Conservation (phyloP, 768 basidiomycete genomes). For the Tephrocybe sp. region DNA sequence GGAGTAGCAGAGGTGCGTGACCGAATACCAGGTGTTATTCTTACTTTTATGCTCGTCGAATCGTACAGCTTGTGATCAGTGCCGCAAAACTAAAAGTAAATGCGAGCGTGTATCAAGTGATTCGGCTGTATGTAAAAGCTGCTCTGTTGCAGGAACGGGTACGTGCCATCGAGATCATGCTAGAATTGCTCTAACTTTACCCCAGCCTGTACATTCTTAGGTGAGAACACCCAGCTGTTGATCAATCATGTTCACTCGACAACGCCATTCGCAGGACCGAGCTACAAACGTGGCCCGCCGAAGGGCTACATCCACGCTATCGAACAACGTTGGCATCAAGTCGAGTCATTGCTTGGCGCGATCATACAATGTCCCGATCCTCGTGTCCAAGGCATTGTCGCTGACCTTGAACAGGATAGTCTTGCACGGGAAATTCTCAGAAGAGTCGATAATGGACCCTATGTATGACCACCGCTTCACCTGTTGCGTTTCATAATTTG, state of each 20-base stretch:
- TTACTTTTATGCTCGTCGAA: neutral
- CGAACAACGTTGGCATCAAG: slow-evolving; percentile 88
- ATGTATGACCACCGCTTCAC: slow-evolving; percentile 42
- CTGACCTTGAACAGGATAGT: slow-evolving; percentile 66
- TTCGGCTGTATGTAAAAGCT: slow-evolving; percentile 58
- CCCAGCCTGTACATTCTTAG: slow-evolving; percentile 65
- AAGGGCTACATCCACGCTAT: slow-evolving; percentile 94
- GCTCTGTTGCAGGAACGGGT: slow-evolving; percentile 55
- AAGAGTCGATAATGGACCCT: slow-evolving; percentile 77
- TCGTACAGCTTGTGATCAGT: slow-evolving; percentile 75
- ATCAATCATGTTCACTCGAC: slow-evolving; percentile 1
- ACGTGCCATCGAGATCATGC: slow-evolving; percentile 17
- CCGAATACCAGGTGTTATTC: neutral
- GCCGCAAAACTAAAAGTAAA: slow-evolving; percentile 85
- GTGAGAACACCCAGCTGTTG: slow-evolving; percentile 27
- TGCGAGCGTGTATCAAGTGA: slow-evolving; percentile 60
- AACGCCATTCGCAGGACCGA: slow-evolving; percentile 49
- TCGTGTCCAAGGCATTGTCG: slow-evolving; percentile 58
- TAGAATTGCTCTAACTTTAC: slow-evolving; percentile 12
- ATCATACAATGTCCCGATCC: slow-evolving; percentile 71
- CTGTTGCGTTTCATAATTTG: neutral
- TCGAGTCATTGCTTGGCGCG: slow-evolving; percentile 85
- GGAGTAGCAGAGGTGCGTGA: slow-evolving; percentile 58
- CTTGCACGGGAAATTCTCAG: slow-evolving; percentile 75
- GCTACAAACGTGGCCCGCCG: slow-evolving; percentile 80